These are phyloP conservation scores for Apiospora phragmitis DNA, from an alignment of 2,329 filamentous ascomycete genomes.

Conservation along the genomic window DNA sequence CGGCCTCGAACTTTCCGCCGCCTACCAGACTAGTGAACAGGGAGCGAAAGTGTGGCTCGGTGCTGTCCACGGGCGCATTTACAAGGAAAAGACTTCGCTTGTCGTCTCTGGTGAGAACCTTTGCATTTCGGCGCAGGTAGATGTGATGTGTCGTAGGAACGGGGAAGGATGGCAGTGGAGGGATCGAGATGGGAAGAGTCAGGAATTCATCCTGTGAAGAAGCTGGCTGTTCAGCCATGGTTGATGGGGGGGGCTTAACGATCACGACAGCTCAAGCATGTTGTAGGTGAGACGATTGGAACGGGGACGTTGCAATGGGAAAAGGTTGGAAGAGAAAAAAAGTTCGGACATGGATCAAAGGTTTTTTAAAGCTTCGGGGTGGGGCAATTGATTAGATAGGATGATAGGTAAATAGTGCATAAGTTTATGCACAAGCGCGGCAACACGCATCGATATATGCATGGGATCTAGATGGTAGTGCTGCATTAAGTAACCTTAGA, in stretches of 20 bases:
- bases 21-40: conserved; percentile 76
- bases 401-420: neutral
- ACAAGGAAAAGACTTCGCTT: conserved; percentile 84
- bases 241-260: neutral
- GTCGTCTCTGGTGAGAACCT: conserved; percentile 71
- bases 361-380: neutral
- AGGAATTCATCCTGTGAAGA: conserved; percentile 62
- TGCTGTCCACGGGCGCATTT: conserved; percentile 84
- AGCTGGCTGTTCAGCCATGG: conserved; percentile 33
- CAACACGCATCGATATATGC: neutral
- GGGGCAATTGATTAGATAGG: neutral
- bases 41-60: conserved; percentile 71
- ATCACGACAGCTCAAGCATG: conserved; percentile 9
- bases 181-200: conserved; percentile 68
- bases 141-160: conserved; percentile 73
- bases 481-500: neutral
- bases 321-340: conserved; percentile 9
- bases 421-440: neutral
- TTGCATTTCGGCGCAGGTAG: conserved; percentile 81
- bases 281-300: neutral
- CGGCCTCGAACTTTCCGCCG: conserved; percentile 74
- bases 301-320: neutral
- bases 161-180: conserved; percentile 62
- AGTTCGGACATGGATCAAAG: neutral
- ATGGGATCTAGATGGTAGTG: neutral